Evolutionary conservation across 768 basidiomycete species (phyloP).

Genomic region (Leccinum barrowsii): DNA sequence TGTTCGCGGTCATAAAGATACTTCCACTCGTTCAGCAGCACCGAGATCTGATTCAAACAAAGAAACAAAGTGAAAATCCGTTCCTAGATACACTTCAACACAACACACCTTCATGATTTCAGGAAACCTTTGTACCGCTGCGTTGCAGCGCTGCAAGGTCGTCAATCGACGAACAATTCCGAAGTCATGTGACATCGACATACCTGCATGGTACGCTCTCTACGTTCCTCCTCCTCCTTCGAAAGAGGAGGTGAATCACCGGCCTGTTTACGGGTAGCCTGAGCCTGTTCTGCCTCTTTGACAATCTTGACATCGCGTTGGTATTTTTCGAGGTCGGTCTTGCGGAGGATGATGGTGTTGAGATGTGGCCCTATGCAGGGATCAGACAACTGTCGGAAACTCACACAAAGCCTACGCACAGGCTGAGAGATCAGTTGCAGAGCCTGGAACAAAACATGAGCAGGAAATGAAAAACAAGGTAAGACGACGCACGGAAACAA

Average conservation of each 20-base stretch:
- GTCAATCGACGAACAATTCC: not conserved
- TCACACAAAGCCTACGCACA: slow-evolving; percentile 15
- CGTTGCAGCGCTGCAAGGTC: slow-evolving; percentile 4
- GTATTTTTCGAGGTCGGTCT: slow-evolving; percentile 13
- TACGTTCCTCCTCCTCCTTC: not conserved
- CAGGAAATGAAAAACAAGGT: not conserved
- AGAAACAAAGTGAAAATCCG: not conserved
- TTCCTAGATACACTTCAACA: not conserved
- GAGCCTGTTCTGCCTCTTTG: not conserved
- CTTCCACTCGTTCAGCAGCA: slow-evolving; percentile 28
- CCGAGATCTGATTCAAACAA: slow-evolving; percentile 18
- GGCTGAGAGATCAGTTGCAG: not conserved
- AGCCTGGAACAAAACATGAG: slow-evolving; percentile 1
- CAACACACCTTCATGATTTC: slow-evolving; percentile 20
- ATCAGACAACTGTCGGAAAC: not conserved
- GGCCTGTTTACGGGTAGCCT: not conserved
- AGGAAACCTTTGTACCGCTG: slow-evolving; percentile 1
- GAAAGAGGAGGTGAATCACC: not conserved
- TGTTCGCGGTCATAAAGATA: slow-evolving; percentile 8
- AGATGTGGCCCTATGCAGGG: slow-evolving; percentile 18
- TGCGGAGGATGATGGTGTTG: slow-evolving; percentile 13
- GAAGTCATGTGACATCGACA: not conserved
- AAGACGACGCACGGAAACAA: slow-evolving; percentile 20
- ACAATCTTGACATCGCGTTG: slow-evolving; percentile 1
- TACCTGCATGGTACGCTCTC: slow-evolving; percentile 1